Percentiles rank a stretch among this genome's conserved stretches.
Conservation (phyloP, 139 green algal genomes). For the Chlorella sp. region DNA sequence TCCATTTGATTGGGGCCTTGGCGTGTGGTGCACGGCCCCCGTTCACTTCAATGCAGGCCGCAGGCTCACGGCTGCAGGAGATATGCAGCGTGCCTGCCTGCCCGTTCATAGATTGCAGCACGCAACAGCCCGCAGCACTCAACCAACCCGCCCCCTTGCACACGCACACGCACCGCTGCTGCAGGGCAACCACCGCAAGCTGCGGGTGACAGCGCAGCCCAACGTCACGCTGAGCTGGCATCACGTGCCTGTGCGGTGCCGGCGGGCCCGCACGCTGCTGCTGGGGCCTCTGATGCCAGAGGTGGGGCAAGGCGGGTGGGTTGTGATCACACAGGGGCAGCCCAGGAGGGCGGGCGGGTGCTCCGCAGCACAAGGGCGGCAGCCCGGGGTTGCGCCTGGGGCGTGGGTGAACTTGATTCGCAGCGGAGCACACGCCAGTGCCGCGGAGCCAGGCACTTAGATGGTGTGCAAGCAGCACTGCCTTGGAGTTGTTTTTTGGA, state of each 20-base stretch:
- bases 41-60: too few relatives aligned
- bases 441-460: background rate
- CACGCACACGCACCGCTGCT: background rate
- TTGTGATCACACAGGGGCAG: background rate
- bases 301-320: background rate
- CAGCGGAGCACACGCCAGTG: too few relatives aligned
- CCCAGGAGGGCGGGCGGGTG: too few relatives aligned
- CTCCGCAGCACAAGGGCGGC: too few relatives aligned
- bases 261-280: slow-evolving; percentile 66
- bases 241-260: slow-evolving; percentile 75
- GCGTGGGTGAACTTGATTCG: too few relatives aligned
- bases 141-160: background rate
- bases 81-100: too few relatives aligned
- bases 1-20: too few relatives aligned
- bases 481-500: too few relatives aligned
- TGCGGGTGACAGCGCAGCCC: slow-evolving; percentile 76
- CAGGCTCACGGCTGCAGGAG: too few relatives aligned
- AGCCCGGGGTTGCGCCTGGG: background rate
- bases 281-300: slow-evolving; percentile 74
- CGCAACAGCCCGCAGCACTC: too few relatives aligned
- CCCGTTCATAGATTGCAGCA: too few relatives aligned
- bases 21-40: too few relatives aligned
- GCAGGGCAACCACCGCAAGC: slow-evolving; percentile 70
- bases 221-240: slow-evolving; percentile 66
- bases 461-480: background rate